Evolutionary conservation across 768 basidiomycete genomes (phyloP), one percentile per base, ranked within the genome.

Genomic region (Lentinula sp.): DNA sequence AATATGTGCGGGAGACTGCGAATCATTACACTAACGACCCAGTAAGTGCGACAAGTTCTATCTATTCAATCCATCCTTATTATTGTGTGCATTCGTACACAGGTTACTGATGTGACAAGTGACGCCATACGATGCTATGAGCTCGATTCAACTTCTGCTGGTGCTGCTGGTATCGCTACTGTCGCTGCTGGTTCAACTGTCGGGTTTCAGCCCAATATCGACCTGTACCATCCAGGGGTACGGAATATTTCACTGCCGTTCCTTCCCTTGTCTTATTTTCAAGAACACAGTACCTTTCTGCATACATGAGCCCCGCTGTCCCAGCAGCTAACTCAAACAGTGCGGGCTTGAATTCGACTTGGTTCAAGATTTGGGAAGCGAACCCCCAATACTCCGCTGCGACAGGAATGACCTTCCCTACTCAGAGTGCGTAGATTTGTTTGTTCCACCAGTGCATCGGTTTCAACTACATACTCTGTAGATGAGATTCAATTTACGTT

Each of bases 341-440:
- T 35, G 80, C 77, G n/a, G 79, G 77, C 7, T 69, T 73, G 7
- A 75, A 74, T n/a, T 73, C 70, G 61, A 77, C 74, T 15, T 79
- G 77, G 74, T 78, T 78, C 71, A 78, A 79, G 70, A 73, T 78
- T 52, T 78, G 75, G 72, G 73, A 80, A 65, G 73, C 72, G 69
- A 61, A 71, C 9, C 74, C 74, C n/a, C 63, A 62, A 16, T 74
- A 64, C 61, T 66, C 70, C 3, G 32, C 72, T 23, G 69, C 68
- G 50, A 73, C 72, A 7, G 73, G 72, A 36, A 63, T 74, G 18
- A 62, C 68, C 12, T 74, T 74, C 48, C 65, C 66, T 55, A 72
- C 73, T 48, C 46, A 10, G 64, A 65, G 57, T 72, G 72, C 23
- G 28, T 28, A 42, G 13, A 41, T 16, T 57, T 37, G 6, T 20